Conservation (phyloP, 768 basidiomycete species). For the Pleurotus citrinopileatus region DNA sequence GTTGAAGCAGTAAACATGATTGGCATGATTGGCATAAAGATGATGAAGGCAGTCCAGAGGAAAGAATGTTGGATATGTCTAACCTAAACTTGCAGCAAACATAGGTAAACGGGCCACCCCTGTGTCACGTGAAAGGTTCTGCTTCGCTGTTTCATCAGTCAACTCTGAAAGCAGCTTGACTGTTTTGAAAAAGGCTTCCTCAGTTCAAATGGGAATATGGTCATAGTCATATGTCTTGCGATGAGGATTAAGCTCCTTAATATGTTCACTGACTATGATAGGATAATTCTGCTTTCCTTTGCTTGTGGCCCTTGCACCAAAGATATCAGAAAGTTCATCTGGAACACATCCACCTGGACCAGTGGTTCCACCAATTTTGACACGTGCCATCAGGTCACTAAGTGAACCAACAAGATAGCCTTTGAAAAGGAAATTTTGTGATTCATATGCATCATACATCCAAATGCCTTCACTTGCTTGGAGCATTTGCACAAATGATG, state of each 20-base stretch:
- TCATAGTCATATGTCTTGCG: constrained; percentile 16
- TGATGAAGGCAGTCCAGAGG: constrained; percentile 34
- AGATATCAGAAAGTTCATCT: constrained; percentile 26
- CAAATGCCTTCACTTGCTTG: constrained; percentile 24
- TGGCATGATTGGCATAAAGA: constrained; percentile 27
- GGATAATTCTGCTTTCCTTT: constrained; percentile 23
- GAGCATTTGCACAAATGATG: constrained; percentile 26
- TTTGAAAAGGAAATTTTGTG: constrained; percentile 19
- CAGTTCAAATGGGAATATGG: constrained; percentile 19
- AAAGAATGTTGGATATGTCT: constrained; percentile 28
- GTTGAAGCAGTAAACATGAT: background rate
- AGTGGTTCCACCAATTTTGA: constrained; percentile 29
- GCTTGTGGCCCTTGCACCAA: constrained; percentile 22
- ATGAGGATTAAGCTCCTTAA: too few species aligned
- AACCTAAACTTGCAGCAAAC: constrained; percentile 24
- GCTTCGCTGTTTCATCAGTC: constrained; percentile 9
- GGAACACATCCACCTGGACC: constrained; percentile 26
- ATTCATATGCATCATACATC: constrained; percentile 28
- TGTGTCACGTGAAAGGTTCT: constrained; percentile 19
- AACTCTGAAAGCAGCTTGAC: constrained; percentile 16
- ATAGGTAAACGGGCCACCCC: constrained; percentile 25
- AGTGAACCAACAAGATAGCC: constrained; percentile 18
- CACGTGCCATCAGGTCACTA: constrained; percentile 28
- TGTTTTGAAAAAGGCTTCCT: constrained; percentile 21
- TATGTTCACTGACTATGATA: too few species aligned